A percentile compares a stretch with the other conserved stretches of the same genome.
Evolutionary conservation across 1,284 basidiomycete species (phyloP).

Genomic region (Naganishia liquefaciens): DNA sequence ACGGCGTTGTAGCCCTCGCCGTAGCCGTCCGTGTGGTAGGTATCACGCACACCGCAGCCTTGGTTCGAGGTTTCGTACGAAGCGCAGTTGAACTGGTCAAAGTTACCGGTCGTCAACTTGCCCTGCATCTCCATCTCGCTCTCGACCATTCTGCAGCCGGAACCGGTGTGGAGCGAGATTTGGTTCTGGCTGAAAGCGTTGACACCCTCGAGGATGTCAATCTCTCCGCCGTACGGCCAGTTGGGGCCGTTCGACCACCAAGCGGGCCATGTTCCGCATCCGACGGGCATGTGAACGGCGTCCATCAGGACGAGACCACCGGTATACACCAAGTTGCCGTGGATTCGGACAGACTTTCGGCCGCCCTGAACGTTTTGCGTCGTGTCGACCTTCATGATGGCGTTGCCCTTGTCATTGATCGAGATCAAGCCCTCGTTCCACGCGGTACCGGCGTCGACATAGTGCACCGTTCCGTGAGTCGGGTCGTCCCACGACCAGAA

Average conservation of each 20-base stretch:
- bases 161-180: slow-evolving; percentile 53
- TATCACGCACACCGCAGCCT: slow-evolving; percentile 52
- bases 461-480: slow-evolving; percentile 67
- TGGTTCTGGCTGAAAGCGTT: slow-evolving; percentile 54
- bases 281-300: slow-evolving; percentile 84
- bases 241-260: slow-evolving; percentile 56
- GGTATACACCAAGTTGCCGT: slow-evolving; percentile 64
- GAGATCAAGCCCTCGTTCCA: slow-evolving; percentile 54
- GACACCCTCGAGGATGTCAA: slow-evolving; percentile 60
- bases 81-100: slow-evolving; percentile 50
- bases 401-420: slow-evolving; percentile 68
- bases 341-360: slow-evolving; percentile 74
- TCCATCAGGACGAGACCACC: slow-evolving; percentile 75
- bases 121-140: slow-evolving; percentile 58
- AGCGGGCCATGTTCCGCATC: slow-evolving; percentile 73
- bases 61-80: slow-evolving; percentile 52
- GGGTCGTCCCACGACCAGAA: slow-evolving; percentile 74
- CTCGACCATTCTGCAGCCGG: slow-evolving; percentile 58
- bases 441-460: slow-evolving; percentile 37
- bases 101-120: slow-evolving; percentile 56
- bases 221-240: slow-evolving; percentile 60
- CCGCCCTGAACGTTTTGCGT: slow-evolving; percentile 66
- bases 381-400: slow-evolving; percentile 79
- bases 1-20: slow-evolving; percentile 53
- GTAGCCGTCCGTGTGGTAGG: slow-evolving; percentile 43